Base-by-base conservation (phyloP, 768 basidiomycete genomes). In the Mycena venus region DNA sequence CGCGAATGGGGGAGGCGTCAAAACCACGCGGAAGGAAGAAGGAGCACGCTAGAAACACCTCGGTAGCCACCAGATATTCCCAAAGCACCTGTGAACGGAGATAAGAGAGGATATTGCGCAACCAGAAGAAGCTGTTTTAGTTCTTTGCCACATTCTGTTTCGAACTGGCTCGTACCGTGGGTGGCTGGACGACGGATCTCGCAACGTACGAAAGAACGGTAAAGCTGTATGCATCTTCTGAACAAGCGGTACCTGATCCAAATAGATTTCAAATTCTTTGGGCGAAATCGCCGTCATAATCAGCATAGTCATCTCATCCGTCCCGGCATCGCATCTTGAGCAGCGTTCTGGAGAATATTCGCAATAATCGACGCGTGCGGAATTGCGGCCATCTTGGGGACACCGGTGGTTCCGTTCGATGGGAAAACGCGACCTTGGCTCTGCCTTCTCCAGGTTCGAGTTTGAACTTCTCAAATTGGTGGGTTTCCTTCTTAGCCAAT, bases 391-490 rank as follows among this genome's bases (percentile, higher is more conserved):
- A 86, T 85, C 83, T 90, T 89, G 0, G 90, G 89, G 63, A 78
- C 82, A 0, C 90, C 89, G 2, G 89, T 90, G 1, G 90, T 90
- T 47, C 89, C 90, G 23, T 87, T 89, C 0, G 89, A 90, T 70
- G 89, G 89, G 74, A 83, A 85, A 90, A 82, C 2, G 89, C 90
- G 29, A 88, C 71, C 78, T 88, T 90, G 19, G 81, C 85, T 79
- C 83, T 90, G 17, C 81, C 89, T 78, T 90, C 89, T 2, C 86
- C 87, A 0, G 85, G 83, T 19, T 65, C 76, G 32, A 90, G 79
- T 11, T 74, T 80, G 29, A 84, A 82, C 75, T 90, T 89, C 7
- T 75, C 79, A 63, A 85, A 90, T 19, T 14, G 40, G 17, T 64
- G 34, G 19, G 61, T 44, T 10, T 17, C 19, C 47, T 68, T 44